Evolutionary conservation across 2,329 filamentous ascomycete genomes (phyloP).

Genomic region (Diaporthe sp.): DNA sequence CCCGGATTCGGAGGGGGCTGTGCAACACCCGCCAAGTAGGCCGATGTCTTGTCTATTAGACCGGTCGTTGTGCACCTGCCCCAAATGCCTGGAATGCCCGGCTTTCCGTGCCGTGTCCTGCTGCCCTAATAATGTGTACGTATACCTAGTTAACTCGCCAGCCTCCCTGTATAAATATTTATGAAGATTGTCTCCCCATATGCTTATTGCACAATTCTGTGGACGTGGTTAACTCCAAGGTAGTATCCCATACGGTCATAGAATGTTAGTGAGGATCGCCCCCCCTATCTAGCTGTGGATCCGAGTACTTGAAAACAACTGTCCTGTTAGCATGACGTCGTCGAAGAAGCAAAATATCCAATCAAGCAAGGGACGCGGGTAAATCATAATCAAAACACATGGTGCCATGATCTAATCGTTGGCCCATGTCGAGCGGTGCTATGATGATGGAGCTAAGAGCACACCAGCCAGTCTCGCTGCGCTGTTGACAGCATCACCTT

Average conservation of each 20-base stretch:
- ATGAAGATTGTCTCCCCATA: background rate
- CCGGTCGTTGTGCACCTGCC: background rate
- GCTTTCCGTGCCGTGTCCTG: slow-evolving; percentile 9
- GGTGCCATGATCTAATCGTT: slow-evolving; percentile 5
- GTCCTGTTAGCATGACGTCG: slow-evolving; percentile 18
- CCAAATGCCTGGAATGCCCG: background rate
- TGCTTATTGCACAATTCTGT: background rate
- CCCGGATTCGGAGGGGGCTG: slow-evolving; percentile 13
- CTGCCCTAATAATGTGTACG: background rate
- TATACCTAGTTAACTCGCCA: background rate
- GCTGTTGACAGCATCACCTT: slow-evolving; percentile 6
- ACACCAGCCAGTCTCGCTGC: background rate
- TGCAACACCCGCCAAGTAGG: slow-evolving; percentile 20
- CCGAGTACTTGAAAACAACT: background rate
- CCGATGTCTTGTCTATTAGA: slow-evolving; percentile 24
- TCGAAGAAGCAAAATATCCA: background rate
- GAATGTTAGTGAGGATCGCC: background rate
- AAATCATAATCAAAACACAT: background rate
- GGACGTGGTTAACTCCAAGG: background rate
- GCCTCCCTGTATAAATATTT: background rate
- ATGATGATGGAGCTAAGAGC: background rate
- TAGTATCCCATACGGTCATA: background rate
- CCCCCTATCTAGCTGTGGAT: background rate
- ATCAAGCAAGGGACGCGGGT: background rate
- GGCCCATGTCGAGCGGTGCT: background rate